Conservation (phyloP, 768 basidiomycete species). For the Fomitopsis pulvina region DNA sequence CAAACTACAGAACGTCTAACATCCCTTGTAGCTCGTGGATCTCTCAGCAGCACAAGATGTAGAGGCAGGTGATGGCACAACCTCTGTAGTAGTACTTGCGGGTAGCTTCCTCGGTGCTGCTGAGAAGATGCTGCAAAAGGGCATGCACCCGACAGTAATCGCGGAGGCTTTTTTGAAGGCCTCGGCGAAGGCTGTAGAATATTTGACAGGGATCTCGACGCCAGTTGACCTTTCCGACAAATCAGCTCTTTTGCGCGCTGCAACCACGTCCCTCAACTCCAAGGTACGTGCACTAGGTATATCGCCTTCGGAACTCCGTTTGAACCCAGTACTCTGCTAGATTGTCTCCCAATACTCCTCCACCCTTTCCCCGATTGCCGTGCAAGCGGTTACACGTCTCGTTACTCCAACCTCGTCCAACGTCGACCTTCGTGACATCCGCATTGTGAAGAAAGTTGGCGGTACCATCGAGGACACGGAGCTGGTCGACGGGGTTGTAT, state of each 20-base stretch:
- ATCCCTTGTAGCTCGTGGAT: slow-evolving; percentile 74
- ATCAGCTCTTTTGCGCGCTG: slow-evolving; percentile 80
- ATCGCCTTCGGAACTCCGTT: neutral
- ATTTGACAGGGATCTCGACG: slow-evolving; percentile 84
- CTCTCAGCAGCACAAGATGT: slow-evolving; percentile 96
- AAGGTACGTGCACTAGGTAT: slow-evolving; percentile 47
- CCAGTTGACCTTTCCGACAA: slow-evolving; percentile 90
- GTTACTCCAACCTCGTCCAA: slow-evolving; percentile 85
- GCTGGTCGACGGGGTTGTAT: slow-evolving; percentile 91
- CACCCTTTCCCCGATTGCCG: slow-evolving; percentile 96
- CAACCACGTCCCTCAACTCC: slow-evolving; percentile 92
- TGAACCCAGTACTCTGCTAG: slow-evolving; percentile 31
- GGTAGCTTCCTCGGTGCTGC: slow-evolving; percentile 91
- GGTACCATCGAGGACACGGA: slow-evolving; percentile 99
- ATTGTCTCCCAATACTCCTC: slow-evolving; percentile 99
- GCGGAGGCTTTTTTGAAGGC: slow-evolving; percentile 94
- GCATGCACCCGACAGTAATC: slow-evolving; percentile 96
- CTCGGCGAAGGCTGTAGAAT: slow-evolving; percentile 89
- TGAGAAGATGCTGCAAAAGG: slow-evolving; percentile 94
- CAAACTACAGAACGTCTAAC: neutral
- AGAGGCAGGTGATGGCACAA: slow-evolving; percentile 98
- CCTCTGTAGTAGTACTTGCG: slow-evolving; percentile 93
- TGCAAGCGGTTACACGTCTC: slow-evolving; percentile 90
- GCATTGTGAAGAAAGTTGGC: slow-evolving; percentile 96
- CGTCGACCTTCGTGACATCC: slow-evolving; percentile 93